These are phyloP conservation scores for Clathrospora elynae DNA, from an alignment of 2,329 filamentous ascomycete species.

Conservation along the genomic window DNA sequence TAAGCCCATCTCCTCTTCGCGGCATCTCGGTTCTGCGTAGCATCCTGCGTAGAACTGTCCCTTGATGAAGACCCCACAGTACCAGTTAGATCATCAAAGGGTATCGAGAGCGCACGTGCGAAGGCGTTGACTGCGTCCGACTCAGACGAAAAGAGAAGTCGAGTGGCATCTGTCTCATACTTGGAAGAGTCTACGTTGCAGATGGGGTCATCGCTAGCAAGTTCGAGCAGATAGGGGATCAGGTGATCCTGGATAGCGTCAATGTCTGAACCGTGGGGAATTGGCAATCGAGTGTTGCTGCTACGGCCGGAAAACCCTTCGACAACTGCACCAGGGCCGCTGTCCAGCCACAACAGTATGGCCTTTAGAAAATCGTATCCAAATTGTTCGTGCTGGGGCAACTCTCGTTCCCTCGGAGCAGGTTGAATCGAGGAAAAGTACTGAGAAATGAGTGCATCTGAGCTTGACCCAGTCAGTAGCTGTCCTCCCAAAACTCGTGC, in stretches of 20 bases:
- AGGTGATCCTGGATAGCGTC: conserved; percentile 61
- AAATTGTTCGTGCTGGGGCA: conserved; percentile 57
- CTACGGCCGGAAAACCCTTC: conserved; percentile 60
- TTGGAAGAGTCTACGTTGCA: conserved; percentile 62
- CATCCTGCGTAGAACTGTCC: conserved; percentile 21
- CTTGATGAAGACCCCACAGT: conserved; percentile 40
- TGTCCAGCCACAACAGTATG: conserved; percentile 66
- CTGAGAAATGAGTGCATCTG: conserved; percentile 46
- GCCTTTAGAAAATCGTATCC: conserved; percentile 69
- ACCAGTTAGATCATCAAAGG: conserved; percentile 57
- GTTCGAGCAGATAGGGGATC: conserved; percentile 63
- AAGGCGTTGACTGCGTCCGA: conserved; percentile 63
- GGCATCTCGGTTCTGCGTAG: conserved; percentile 52
- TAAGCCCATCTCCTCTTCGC: conserved; percentile 63
- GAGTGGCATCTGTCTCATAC: conserved; percentile 62
- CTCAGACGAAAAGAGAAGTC: conserved; percentile 59
- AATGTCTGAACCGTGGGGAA: conserved; percentile 56
- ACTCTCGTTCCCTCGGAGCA: conserved; percentile 46
- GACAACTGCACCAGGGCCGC: conserved; percentile 60
- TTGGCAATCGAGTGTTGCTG: conserved; percentile 56
- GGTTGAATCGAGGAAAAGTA: conserved; percentile 57
- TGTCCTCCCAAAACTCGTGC: conserved; percentile 61
- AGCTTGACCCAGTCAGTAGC: conserved; percentile 52
- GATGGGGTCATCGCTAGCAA: conserved; percentile 58
- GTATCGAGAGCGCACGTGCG: conserved; percentile 57